Percentiles rank a stretch among this genome's conserved stretches.
Conservation (phyloP, 2,329 filamentous ascomycete species). For the Cylindrodendrum hubeiense region DNA sequence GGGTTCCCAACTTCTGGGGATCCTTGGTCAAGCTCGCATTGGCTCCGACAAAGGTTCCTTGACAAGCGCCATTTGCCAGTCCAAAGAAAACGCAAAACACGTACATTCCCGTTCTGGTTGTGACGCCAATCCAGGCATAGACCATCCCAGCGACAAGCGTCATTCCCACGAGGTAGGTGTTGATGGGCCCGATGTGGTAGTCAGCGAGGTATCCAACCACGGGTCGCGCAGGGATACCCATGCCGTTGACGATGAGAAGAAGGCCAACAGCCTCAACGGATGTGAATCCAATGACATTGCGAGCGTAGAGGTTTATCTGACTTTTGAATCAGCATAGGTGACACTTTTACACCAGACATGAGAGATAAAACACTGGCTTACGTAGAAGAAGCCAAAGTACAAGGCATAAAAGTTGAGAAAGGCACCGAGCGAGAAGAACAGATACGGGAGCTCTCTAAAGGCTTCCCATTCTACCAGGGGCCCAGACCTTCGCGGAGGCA, state of each 20-base stretch:
- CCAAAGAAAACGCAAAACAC: slow-evolving; percentile 47
- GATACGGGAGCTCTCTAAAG: slow-evolving; percentile 68
- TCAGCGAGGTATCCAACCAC: slow-evolving; percentile 72
- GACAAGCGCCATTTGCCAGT: slow-evolving; percentile 43
- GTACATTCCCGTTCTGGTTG: slow-evolving; percentile 43
- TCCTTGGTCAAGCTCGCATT: slow-evolving; percentile 56
- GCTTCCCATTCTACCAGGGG: slow-evolving; percentile 67
- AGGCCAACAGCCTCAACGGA: slow-evolving; percentile 67
- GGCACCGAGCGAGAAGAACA: slow-evolving; percentile 62
- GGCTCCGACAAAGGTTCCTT: slow-evolving; percentile 51
- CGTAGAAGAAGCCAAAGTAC: slow-evolving; percentile 57
- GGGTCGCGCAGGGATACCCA: slow-evolving; percentile 69
- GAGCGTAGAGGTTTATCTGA: slow-evolving; percentile 59
- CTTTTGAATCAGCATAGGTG: slow-evolving; percentile 10
- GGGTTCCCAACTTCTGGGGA: slow-evolving; percentile 55
- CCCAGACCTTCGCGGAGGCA: slow-evolving; percentile 63
- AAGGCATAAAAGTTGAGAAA: slow-evolving; percentile 59
- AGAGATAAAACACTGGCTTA: slow-evolving; percentile 53
- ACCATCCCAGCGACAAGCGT: slow-evolving; percentile 46
- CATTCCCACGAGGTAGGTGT: slow-evolving; percentile 50
- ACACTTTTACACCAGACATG: slow-evolving; percentile 49
- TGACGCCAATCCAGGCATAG: slow-evolving; percentile 48
- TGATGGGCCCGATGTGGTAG: slow-evolving; percentile 62
- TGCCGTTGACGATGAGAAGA: slow-evolving; percentile 74
- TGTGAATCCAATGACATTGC: slow-evolving; percentile 52